Percentiles rank a stretch among this genome's conserved stretches.
Conservation (phyloP, 2,329 filamentous ascomycete genomes). For the Mycosphaerella sp. region DNA sequence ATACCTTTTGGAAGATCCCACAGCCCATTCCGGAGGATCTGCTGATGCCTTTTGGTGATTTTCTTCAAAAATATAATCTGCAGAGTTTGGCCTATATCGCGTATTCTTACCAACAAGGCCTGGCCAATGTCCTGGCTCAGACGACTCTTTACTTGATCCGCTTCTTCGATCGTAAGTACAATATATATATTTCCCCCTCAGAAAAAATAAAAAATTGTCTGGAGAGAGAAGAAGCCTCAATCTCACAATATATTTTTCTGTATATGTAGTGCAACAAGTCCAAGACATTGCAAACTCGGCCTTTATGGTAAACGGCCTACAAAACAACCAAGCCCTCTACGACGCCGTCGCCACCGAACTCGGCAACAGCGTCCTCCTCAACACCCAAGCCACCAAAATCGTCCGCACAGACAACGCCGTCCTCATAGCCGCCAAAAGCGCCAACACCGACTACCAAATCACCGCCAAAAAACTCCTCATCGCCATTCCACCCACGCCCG, state of each 20-base stretch:
- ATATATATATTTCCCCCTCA: too few species aligned
- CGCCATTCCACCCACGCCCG: constrained; percentile 38
- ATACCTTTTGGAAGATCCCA: constrained; percentile 31
- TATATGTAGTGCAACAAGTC: background rate
- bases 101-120: constrained; percentile 40
- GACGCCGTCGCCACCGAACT: constrained; percentile 21
- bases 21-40: constrained; percentile 43
- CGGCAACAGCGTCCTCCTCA: constrained; percentile 26
- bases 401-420: background rate
- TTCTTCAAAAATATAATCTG: constrained; percentile 45
- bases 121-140: constrained; percentile 40
- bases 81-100: constrained; percentile 39
- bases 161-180: constrained; percentile 15
- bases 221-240: background rate
- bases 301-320: constrained; percentile 14
- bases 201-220: background rate
- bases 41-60: constrained; percentile 44
- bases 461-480: constrained; percentile 36
- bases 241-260: background rate
- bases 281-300: constrained; percentile 6
- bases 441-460: background rate
- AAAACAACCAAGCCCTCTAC: constrained; percentile 18
- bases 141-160: constrained; percentile 46
- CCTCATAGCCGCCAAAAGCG: constrained; percentile 13
- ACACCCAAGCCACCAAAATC: constrained; percentile 22